Evolutionary conservation across 495 filamentous ascomycete genomes (phyloP), one percentile per base, ranked within the genome.

Genomic region (Penicillium bovifimosum): DNA sequence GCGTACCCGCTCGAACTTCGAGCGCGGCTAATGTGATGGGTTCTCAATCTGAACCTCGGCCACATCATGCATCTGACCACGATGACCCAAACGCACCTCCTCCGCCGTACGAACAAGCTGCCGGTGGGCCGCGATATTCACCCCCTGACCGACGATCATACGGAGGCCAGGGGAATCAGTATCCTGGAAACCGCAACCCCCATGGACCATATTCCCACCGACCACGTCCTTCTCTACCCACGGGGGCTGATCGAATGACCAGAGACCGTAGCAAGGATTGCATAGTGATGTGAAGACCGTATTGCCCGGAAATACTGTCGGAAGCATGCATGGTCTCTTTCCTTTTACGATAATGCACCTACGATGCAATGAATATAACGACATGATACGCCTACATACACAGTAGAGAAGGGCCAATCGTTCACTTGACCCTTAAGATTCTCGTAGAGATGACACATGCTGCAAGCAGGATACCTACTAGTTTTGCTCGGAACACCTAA

Each of bases 81-180:
- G 71, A 69, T 24, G 66, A 76, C n/a, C 77, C 71, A 6, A 75
- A 80, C 41, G 82, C 78, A 1, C 84, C 86, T 3, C 89, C 88
- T 9, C 90, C 90, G 6, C 84, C 80, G 11, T 95, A 95, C 63
- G 90, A 93, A 68, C 86, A 91, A 72, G 86, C 87, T 7, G 79
- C 86, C 0, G 80, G 76, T 28, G 76, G 77, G 42, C 77, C 75
- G 6, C 76, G 78, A 6, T 91, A 89, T 55, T 69, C 82, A 9
- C 83, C 85, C 4, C 84, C 86, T 0, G 63, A 69, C 17, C 74
- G 79, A 14, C 79, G 82, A 52, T 80, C 86, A 0, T 45, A 56
- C 24, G 44, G 53, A 6, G 50, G 55, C 32, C 41, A 47, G 3
- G 32, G 35, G 7, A 50, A 50, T 18, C 38, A 50, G 20, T 56